A percentile compares a stretch with the other conserved stretches of the same genome.
These are phyloP conservation scores for Ophiocordyceps unilateralis DNA, from an alignment of 2,329 filamentous ascomycete species.

Conservation along the genomic window DNA sequence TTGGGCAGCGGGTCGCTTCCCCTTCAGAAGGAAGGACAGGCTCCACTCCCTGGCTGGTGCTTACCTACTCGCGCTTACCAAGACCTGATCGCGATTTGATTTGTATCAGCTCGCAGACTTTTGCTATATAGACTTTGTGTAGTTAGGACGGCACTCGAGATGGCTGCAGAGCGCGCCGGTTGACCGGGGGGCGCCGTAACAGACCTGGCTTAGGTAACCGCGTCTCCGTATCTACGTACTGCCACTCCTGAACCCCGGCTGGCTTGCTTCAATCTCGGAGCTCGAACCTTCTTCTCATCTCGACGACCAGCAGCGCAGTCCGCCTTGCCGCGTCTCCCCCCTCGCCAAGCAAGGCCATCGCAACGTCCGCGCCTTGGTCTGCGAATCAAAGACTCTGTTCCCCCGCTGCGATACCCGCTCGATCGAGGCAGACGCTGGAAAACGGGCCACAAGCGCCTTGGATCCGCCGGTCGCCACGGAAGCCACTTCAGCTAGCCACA, in stretches of 20 bases:
- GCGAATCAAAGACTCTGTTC: neutral
- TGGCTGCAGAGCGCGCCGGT: no score
- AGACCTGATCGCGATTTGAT: no score
- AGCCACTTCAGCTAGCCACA: neutral
- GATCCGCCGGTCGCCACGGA: constrained; percentile 1
- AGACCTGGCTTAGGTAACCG: neutral
- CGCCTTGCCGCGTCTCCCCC: constrained; percentile 4
- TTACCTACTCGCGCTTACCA: no score
- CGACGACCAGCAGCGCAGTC: neutral
- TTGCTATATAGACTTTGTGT: no score
- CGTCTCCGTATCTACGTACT: neutral
- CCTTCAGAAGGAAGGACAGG: no score
- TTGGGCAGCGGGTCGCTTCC: no score
- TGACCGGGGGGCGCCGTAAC: no score
- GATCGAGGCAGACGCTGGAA: constrained; percentile 1
- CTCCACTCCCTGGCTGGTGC: no score
- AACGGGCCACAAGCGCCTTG: neutral
- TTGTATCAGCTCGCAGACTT: no score
- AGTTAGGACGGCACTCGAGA: no score
- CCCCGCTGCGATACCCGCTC: neutral
- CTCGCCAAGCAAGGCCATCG: neutral
- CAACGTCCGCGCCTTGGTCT: neutral
- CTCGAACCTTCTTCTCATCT: constrained; percentile 12
- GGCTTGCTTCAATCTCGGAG: constrained; percentile 9
- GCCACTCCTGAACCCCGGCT: constrained; percentile 4